A percentile compares a stretch with the other conserved stretches of the same genome.
Evolutionary conservation across 495 filamentous ascomycete species (phyloP).

Genomic region (Aspergillus cristatus): DNA sequence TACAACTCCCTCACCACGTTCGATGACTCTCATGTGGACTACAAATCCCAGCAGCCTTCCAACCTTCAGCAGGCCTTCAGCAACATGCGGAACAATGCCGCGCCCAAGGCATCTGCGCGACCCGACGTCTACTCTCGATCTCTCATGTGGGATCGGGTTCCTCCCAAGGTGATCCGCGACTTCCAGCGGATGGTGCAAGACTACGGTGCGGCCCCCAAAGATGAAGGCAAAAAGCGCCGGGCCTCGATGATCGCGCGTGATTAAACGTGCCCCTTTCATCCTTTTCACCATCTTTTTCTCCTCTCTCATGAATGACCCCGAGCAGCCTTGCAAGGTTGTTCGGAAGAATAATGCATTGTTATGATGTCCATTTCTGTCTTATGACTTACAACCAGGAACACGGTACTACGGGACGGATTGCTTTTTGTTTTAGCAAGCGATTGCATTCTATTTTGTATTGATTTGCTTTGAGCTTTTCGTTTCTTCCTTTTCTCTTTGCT

Average conservation of each 20-base stretch:
- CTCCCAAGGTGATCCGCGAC: slow-evolving; percentile 81
- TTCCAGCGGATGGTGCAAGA: slow-evolving; percentile 82
- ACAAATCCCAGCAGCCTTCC: slow-evolving; percentile 36
- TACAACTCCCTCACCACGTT: slow-evolving; percentile 76
- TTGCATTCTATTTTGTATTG: slow-evolving; percentile 5
- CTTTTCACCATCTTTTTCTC: slow-evolving; percentile 2
- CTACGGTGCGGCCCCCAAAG: slow-evolving; percentile 26
- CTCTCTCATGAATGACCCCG: slow-evolving; percentile 4
- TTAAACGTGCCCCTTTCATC: slow-evolving; percentile 2
- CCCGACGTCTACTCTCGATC: slow-evolving; percentile 83
- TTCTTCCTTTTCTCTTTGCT: slow-evolving; percentile 1
- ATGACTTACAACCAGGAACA: too few species aligned
- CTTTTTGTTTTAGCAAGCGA: background rate
- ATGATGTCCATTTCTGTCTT: too few species aligned
- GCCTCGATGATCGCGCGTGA: too few species aligned
- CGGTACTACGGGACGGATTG: slow-evolving; percentile 1
- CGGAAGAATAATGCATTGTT: too few species aligned
- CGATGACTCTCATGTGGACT: slow-evolving; percentile 30
- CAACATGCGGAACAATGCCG: slow-evolving; percentile 58
- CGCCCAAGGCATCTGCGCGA: slow-evolving; percentile 20
- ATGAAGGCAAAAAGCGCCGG: slow-evolving; percentile 27
- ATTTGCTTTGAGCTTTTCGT: slow-evolving; percentile 1
- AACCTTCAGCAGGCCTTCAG: slow-evolving; percentile 79
- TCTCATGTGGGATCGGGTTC: slow-evolving; percentile 90
- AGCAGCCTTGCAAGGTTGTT: too few species aligned